phyloP scores from a whole-genome alignment of 148 eudicot species.

The Chenopodium berlandieri region DNA sequence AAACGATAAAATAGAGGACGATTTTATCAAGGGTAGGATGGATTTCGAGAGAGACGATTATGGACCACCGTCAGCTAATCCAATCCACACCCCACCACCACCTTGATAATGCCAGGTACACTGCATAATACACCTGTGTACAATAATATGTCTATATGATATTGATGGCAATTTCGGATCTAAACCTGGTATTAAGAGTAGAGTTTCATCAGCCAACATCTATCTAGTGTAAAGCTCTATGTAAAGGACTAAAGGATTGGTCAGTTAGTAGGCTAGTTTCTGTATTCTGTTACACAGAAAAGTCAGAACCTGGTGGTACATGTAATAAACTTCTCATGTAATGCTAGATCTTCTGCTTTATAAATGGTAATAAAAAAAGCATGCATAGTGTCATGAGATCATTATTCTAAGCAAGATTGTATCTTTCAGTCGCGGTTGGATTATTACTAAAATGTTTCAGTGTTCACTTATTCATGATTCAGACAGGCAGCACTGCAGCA shows the following conservation, averaged over 20 bases:
- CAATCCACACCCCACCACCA: slow-evolving; percentile 52
- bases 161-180: not conserved
- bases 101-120: slow-evolving; percentile 19
- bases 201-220: not conserved
- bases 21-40: slow-evolving; percentile 25
- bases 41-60: slow-evolving; percentile 46
- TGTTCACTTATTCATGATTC: not conserved
- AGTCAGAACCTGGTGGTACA: not conserved
- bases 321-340: not conserved
- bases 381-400: not conserved
- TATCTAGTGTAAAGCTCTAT: not conserved
- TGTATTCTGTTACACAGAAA: not conserved
- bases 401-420: not conserved
- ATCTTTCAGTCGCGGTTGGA: not conserved
- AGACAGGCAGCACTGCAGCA: not conserved
- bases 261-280: not conserved
- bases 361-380: not conserved
- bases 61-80: slow-evolving; percentile 45
- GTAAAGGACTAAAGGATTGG: not conserved
- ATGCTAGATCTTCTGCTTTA: slow-evolving; percentile 3
- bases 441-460: not conserved
- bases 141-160: not conserved
- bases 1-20: slow-evolving; percentile 21
- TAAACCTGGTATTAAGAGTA: not conserved
- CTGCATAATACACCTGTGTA: not conserved